Evolutionary conservation across 805 yeast genomes (phyloP).

Genomic region (Ogataea philodendri): DNA sequence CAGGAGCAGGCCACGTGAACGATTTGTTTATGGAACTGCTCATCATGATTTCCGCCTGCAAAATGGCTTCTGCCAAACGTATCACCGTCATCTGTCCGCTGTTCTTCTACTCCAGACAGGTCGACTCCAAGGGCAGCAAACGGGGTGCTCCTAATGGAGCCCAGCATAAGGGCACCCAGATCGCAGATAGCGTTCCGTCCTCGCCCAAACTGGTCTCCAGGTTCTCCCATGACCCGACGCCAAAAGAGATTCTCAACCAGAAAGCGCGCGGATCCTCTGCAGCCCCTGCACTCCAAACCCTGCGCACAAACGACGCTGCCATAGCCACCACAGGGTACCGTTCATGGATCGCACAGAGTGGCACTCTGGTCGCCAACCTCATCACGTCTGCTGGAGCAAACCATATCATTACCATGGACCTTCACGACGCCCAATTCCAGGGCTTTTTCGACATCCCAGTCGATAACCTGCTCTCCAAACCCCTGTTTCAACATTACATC

Average conservation of each 20-base stretch:
- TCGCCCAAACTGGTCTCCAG: slow-evolving; percentile 44
- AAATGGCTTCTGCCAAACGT: slow-evolving; percentile 82
- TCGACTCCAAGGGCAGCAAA: slow-evolving; percentile 82
- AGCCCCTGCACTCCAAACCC: slow-evolving; percentile 11
- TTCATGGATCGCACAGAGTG: slow-evolving; percentile 95
- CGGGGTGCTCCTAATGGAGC: slow-evolving; percentile 67
- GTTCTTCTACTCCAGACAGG: slow-evolving; percentile 95
- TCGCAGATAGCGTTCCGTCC: slow-evolving; percentile 44
- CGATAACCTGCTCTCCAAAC: slow-evolving; percentile 88
- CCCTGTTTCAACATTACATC: slow-evolving; percentile 83
- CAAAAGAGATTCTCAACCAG: slow-evolving; percentile 14
- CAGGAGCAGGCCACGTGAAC: slow-evolving; percentile 85
- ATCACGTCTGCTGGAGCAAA: slow-evolving; percentile 93
- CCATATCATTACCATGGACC: slow-evolving; percentile 94
- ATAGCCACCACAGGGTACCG: slow-evolving; percentile 61
- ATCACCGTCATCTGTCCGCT: slow-evolving; percentile 91
- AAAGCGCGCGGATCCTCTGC: slow-evolving; percentile 7
- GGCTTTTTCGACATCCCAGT: slow-evolving; percentile 97
- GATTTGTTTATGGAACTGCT: slow-evolving; percentile 81
- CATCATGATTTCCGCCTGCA: slow-evolving; percentile 87
- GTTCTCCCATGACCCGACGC: slow-evolving; percentile 16
- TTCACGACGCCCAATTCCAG: slow-evolving; percentile 97
- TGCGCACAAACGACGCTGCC: slow-evolving; percentile 24
- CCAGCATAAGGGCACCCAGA: slow-evolving; percentile 13
- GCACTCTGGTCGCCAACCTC: slow-evolving; percentile 85